phyloP scores from a whole-genome alignment of 331 rosid species.

The Telfairia occidentalis region DNA sequence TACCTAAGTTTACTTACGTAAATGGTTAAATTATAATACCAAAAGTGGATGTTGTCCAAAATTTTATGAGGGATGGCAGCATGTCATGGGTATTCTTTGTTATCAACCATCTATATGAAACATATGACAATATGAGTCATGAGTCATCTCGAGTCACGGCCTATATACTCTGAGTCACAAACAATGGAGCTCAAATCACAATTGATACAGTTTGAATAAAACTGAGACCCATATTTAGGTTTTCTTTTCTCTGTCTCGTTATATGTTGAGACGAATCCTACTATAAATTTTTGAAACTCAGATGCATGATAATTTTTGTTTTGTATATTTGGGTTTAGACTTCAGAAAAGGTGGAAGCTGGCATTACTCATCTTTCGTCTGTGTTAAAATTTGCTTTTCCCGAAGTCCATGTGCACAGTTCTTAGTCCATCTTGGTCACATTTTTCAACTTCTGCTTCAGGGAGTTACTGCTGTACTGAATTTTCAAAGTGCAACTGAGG shows the following conservation, averaged over 20 bases:
- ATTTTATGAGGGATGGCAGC: neutral
- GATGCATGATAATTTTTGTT: neutral
- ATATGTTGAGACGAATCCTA: neutral
- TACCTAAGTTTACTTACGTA: neutral
- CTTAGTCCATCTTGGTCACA: slow-evolving; percentile 9
- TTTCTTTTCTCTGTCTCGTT: neutral
- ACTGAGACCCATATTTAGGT: neutral
- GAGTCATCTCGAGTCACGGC: neutral
- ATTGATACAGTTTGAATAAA: neutral
- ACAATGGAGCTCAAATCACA: neutral
- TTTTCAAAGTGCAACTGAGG: slow-evolving; percentile 78
- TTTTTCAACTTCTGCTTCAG: slow-evolving; percentile 36
- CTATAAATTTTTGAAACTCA: neutral
- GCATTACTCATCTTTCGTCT: neutral
- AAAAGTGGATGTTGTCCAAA: neutral
- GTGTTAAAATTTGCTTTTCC: neutral
- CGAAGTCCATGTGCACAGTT: neutral
- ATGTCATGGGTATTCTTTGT: neutral
- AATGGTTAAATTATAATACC: neutral
- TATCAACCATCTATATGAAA: neutral
- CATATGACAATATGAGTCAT: neutral
- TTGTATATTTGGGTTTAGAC: neutral
- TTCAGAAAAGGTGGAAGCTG: neutral
- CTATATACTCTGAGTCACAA: neutral
- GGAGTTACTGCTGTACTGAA: slow-evolving; percentile 84